phyloP scores from a whole-genome alignment of 805 yeast species.

The Kodamaea kakaduensis region DNA sequence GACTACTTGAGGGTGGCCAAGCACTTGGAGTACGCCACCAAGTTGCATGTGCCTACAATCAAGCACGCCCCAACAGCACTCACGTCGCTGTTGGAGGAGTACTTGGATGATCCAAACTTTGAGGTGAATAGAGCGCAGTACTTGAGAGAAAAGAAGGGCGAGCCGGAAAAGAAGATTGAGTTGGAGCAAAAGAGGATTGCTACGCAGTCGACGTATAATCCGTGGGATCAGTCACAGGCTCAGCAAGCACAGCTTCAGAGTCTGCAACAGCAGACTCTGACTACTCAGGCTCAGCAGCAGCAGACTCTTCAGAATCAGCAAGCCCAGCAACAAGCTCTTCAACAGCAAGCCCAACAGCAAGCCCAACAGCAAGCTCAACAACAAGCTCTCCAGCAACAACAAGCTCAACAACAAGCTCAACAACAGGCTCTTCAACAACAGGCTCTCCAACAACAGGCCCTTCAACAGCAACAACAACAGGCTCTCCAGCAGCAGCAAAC shows the following conservation, averaged over 20 bases:
- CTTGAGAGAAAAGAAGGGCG: constrained; percentile 54
- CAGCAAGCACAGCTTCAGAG: constrained; percentile 16
- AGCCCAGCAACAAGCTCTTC: constrained; percentile 15
- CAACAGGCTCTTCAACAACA: constrained; percentile 12
- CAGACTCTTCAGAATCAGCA: constrained; percentile 25
- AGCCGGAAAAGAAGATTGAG: constrained; percentile 25
- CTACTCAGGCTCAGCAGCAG: constrained; percentile 15
- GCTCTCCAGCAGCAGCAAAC: constrained; percentile 12
- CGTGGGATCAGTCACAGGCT: constrained; percentile 34
- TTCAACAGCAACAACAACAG: constrained; percentile 6
- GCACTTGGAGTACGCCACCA: constrained; percentile 79
- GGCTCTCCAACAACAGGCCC: constrained; percentile 9
- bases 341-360: constrained; percentile 9
- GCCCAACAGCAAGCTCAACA: constrained; percentile 15
- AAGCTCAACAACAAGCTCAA: constrained; percentile 15
- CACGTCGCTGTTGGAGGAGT: constrained; percentile 82
- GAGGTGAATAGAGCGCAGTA: constrained; percentile 77
- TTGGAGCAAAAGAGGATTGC: too few species aligned
- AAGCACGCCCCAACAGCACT: constrained; percentile 96
- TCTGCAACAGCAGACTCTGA: constrained; percentile 14
- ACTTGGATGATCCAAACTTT: constrained; percentile 80
- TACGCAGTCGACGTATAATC: constrained; percentile 38
- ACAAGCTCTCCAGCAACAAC: constrained; percentile 24
- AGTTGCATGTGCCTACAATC: constrained; percentile 89
- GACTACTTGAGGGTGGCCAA: constrained; percentile 86